Base-by-base conservation (phyloP, 1,284 basidiomycete species). In the Leccinum fuscescens region DNA sequence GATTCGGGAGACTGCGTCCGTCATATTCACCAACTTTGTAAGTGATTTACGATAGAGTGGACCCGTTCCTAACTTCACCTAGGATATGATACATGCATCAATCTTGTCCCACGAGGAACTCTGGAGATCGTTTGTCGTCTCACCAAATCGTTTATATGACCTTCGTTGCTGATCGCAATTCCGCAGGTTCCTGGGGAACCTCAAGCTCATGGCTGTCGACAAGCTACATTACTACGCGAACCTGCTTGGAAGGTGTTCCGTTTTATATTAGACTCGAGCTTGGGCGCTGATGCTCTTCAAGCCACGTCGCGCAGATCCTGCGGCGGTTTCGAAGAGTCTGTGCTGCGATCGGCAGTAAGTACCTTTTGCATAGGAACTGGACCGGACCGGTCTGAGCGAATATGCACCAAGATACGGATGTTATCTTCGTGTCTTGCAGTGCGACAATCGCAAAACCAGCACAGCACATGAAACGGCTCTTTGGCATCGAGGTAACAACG, bases 31-130 rank as follows among this genome's bases (percentile, higher is more conserved):
- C 3, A 92, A 92, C 69, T 90, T 90, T 67, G 90, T 89, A 69
- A 57, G 27, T 7, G 4, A 24, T 20, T 33, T n/a, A 12, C n/a
- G 35, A 48, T 15, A 12, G 20, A 33, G 22, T 6, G 20, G 3
- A 12, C 37, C n/a, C 24, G 22, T 46, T 44, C 50, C 68, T 17
- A 56, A 29, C 20, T 50, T 50, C 44, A 27, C 50, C n/a, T 56
- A 95, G 90, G 94, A 96, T 66, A 96, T 89, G 82, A 80, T 96
- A 6, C 94, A 96, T 69, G 86, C 89, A 44, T 89, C 91, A 1
- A 91, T 96, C 62, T 76, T 96, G 4, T 93, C 94, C 0, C 83
- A 90, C 58, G 94, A 96, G 74, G 89, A 94, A 55, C 69, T 80
- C 6, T 96, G 94, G 94, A 81, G 94, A 76, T 82, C 84, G 83